Conservation (phyloP, 331 rosid genomes). For the Quercus lobata region DNA sequence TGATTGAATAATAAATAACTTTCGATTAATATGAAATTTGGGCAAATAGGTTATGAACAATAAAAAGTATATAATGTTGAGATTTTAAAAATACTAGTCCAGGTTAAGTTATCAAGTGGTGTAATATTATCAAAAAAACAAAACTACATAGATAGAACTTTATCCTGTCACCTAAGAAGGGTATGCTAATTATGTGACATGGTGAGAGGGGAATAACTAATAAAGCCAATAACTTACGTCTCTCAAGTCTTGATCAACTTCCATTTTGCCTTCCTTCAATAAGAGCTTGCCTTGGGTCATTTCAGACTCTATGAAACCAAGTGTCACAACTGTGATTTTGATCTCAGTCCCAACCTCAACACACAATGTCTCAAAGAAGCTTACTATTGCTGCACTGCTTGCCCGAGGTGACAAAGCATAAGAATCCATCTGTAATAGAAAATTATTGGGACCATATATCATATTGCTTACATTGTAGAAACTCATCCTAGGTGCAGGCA, state of each 20-base stretch:
- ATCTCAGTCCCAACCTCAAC: constrained; percentile 29
- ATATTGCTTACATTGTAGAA: constrained; percentile 27
- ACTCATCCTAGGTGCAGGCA: constrained; percentile 42
- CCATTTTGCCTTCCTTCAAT: constrained; percentile 8
- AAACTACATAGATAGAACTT: no score
- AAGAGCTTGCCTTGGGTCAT: constrained; percentile 30
- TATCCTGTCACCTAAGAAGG: no score
- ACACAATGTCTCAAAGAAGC: constrained; percentile 34
- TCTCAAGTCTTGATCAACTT: constrained; percentile 17
- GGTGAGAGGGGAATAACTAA: no score
- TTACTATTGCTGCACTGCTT: constrained; percentile 29
- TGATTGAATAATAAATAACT: no score
- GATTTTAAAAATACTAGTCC: no score
- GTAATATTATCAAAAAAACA: no score
- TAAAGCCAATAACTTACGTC: no score
- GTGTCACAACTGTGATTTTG: constrained; percentile 29
- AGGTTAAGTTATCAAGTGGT: no score
- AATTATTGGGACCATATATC: neutral
- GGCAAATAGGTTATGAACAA: no score
- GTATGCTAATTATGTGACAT: no score
- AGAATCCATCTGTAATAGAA: neutral
- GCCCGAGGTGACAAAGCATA: constrained; percentile 19
- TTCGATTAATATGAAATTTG: no score
- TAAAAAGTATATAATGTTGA: no score
- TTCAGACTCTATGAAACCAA: constrained; percentile 32